Percentiles rank a stretch among this genome's conserved stretches.
These are phyloP conservation scores for Ziziphus jujuba DNA, from an alignment of 306 rosid genomes.

Conservation along the genomic window DNA sequence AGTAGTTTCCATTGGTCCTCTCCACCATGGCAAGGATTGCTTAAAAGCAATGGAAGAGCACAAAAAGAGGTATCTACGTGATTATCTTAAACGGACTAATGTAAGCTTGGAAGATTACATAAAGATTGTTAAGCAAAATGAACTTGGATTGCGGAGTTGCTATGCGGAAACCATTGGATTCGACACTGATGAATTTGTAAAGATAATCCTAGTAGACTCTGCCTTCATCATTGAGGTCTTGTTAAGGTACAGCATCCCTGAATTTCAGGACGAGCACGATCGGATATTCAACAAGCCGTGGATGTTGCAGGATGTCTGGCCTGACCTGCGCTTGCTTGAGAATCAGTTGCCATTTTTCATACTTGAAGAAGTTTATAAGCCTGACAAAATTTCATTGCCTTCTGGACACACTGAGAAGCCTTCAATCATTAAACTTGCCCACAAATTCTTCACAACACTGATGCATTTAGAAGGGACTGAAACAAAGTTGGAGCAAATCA, in stretches of 20 bases:
- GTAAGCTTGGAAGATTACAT: slow-evolving; percentile 10
- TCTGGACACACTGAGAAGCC: neutral
- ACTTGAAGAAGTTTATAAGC: too few relatives aligned
- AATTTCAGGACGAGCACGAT: neutral
- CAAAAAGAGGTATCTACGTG: slow-evolving; percentile 18
- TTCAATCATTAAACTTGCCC: slow-evolving; percentile 25
- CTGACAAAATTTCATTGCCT: too few relatives aligned
- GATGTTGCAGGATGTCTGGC: slow-evolving; percentile 31
- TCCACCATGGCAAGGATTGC: slow-evolving; percentile 28
- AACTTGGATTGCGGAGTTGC: slow-evolving; percentile 10
- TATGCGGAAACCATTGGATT: slow-evolving; percentile 20
- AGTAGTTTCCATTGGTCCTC: slow-evolving; percentile 33
- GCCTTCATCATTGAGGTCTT: slow-evolving; percentile 29
- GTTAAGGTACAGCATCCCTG: neutral
- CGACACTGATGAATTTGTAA: slow-evolving; percentile 17
- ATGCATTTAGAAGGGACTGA: neutral
- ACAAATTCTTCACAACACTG: slow-evolving; percentile 22
- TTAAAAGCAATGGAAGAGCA: slow-evolving; percentile 25
- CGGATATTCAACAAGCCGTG: slow-evolving; percentile 38
- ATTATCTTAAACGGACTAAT: slow-evolving; percentile 11
- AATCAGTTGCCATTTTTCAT: too few relatives aligned
- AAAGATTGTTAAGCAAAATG: neutral
- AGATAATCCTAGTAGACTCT: slow-evolving; percentile 26
- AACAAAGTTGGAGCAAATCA: neutral
- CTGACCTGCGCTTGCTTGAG: too few relatives aligned